Evolutionary conservation across 495 filamentous ascomycete genomes (phyloP).

Genomic region (Monascus purpureus): DNA sequence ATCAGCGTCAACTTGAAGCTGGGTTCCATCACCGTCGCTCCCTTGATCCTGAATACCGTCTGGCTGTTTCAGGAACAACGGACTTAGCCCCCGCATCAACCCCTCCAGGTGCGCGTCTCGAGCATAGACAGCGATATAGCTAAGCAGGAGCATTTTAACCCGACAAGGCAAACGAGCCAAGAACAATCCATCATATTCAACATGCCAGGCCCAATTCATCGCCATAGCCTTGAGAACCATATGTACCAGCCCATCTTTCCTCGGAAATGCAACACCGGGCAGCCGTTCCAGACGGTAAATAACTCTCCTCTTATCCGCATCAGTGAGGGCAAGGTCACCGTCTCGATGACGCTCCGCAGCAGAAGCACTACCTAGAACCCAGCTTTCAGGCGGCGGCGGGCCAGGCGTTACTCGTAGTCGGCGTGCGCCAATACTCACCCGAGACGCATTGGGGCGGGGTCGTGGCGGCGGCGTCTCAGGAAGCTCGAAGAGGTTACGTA

Average conservation of each 20-base stretch:
- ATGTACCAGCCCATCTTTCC: conserved; percentile 39
- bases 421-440: conserved; percentile 17
- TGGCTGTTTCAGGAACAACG: conserved; percentile 16
- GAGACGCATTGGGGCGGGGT: conserved; percentile 39
- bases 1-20: conserved; percentile 14
- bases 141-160: conserved; percentile 46
- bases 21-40: conserved; percentile 5
- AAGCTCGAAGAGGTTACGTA: conserved; percentile 49
- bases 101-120: conserved; percentile 13
- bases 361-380: conserved; percentile 35
- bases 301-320: conserved; percentile 3
- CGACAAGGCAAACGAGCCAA: conserved; percentile 47
- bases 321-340: not conserved
- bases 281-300: conserved; percentile 27
- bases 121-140: conserved; percentile 45
- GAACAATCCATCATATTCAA: conserved; percentile 51
- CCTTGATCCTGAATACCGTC: conserved; percentile 1
- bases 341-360: not conserved
- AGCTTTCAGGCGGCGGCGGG: conserved; percentile 58
- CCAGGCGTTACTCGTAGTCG: conserved; percentile 43
- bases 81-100: conserved; percentile 16
- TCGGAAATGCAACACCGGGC: conserved; percentile 30
- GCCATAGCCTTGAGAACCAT: conserved; percentile 45
- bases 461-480: conserved; percentile 55
- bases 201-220: conserved; percentile 53